These are phyloP conservation scores for Trichomonas tenax DNA, from an alignment of 208 protist genomes.

Conservation along the genomic window DNA sequence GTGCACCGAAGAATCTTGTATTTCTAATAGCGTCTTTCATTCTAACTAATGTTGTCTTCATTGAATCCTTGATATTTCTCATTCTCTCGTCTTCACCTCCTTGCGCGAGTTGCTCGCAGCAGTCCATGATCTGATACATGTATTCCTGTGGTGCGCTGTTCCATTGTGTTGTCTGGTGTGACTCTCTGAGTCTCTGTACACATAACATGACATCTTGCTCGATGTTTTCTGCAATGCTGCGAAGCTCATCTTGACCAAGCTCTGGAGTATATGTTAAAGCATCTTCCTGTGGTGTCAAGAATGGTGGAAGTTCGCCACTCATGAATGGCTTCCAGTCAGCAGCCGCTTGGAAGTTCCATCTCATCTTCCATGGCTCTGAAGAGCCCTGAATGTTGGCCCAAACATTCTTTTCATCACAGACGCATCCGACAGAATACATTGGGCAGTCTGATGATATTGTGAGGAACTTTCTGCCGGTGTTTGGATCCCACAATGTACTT, in stretches of 20 bases:
- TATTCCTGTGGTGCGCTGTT: neutral
- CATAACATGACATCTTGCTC: neutral
- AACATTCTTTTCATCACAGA: neutral
- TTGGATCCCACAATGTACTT: neutral
- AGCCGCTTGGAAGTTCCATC: neutral
- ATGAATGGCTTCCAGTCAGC: neutral
- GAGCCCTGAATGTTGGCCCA: neutral
- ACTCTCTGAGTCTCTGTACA: neutral
- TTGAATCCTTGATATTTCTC: too few species aligned
- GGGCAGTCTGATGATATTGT: neutral
- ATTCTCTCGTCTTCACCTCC: too few species aligned
- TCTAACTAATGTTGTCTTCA: too few species aligned
- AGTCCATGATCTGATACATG: neutral
- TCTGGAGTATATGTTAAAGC: neutral
- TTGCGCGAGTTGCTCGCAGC: too few species aligned
- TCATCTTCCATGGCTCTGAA: neutral
- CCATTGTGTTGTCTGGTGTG: neutral
- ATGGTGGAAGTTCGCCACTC: neutral
- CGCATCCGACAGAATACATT: neutral
- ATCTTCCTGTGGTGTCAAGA: neutral
- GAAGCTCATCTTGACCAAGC: too few species aligned
- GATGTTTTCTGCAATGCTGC: neutral
- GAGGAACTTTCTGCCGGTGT: neutral
- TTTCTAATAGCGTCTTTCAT: neutral
- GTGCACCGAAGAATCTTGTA: neutral